These are phyloP conservation scores for Hypoxylon sp. DNA, from an alignment of 2,329 filamentous ascomycete genomes.

Conservation along the genomic window DNA sequence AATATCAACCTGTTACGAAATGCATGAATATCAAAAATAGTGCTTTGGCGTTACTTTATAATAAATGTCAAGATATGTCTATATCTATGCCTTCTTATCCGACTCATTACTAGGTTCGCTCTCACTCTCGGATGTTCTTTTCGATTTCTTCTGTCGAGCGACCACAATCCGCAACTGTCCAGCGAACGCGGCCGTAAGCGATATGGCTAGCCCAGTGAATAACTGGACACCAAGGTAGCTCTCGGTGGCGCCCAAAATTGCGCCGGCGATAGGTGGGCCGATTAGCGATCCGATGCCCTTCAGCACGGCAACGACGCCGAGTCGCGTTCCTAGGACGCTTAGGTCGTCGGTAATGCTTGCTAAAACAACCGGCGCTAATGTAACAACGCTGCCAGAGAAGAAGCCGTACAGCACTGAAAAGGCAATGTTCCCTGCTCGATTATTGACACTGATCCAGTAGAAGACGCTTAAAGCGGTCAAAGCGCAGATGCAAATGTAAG, in stretches of 20 bases:
- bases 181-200: slow-evolving; percentile 11
- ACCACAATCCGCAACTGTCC: slow-evolving; percentile 7
- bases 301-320: slow-evolving; percentile 13
- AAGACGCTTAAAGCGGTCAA: slow-evolving; percentile 11
- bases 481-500: slow-evolving; percentile 19
- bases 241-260: slow-evolving; percentile 9
- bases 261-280: slow-evolving; percentile 10
- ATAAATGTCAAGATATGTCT: background rate
- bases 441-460: slow-evolving; percentile 20
- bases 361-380: slow-evolving; percentile 8
- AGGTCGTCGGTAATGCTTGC: slow-evolving; percentile 18
- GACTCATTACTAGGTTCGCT: slow-evolving; percentile 9
- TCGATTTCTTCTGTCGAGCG: slow-evolving; percentile 3
- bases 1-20: background rate
- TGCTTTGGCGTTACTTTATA: background rate
- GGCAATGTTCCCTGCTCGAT: slow-evolving; percentile 13
- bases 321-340: slow-evolving; percentile 8
- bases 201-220: slow-evolving; percentile 7
- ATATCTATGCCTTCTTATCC: slow-evolving; percentile 6
- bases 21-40: background rate
- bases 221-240: slow-evolving; percentile 19
- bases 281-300: slow-evolving; percentile 15
- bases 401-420: slow-evolving; percentile 18
- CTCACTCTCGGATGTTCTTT: slow-evolving; percentile 5
- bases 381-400: slow-evolving; percentile 16